Conservation (phyloP, 768 basidiomycete genomes). For the Suillus americanus region DNA sequence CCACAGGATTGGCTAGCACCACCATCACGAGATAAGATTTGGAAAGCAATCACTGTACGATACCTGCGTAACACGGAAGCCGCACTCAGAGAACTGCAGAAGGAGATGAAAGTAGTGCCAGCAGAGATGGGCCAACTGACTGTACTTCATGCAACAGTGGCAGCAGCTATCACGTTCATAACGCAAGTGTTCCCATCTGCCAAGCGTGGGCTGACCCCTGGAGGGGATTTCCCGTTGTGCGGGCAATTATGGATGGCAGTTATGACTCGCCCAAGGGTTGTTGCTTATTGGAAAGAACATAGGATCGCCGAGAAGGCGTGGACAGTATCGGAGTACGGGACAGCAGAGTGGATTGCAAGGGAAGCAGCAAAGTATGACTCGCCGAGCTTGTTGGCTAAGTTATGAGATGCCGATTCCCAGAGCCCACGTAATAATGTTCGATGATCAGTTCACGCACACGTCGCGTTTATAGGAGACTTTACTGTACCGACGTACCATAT, state of each 20-base stretch:
- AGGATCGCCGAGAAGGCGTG: constrained; percentile 12
- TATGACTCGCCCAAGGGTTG: constrained; percentile 11
- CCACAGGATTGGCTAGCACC: constrained; percentile 20
- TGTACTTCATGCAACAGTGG: constrained; percentile 17
- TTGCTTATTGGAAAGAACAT: constrained; percentile 19
- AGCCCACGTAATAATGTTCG: too few species aligned
- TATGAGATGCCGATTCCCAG: not conserved
- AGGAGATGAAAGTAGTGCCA: constrained; percentile 14
- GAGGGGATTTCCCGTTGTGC: constrained; percentile 20
- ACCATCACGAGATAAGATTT: constrained; percentile 22
- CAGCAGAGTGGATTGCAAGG: constrained; percentile 22
- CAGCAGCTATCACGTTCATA: constrained; percentile 21
- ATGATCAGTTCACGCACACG: not conserved
- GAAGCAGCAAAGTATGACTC: constrained; percentile 11
- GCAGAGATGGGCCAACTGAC: constrained; percentile 12
- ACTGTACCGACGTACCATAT: not conserved
- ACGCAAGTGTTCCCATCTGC: constrained; percentile 21
- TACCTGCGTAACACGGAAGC: constrained; percentile 24
- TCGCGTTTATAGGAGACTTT: not conserved
- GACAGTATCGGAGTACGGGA: constrained; percentile 13
- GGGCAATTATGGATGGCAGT: constrained; percentile 24
- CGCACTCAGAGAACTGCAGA: constrained; percentile 16
- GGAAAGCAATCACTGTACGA: constrained; percentile 15
- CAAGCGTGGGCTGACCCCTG: constrained; percentile 10
- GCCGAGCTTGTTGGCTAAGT: not conserved